Base-by-base conservation (phyloP, 495 filamentous ascomycete species). In the Rusavskia elegans region DNA sequence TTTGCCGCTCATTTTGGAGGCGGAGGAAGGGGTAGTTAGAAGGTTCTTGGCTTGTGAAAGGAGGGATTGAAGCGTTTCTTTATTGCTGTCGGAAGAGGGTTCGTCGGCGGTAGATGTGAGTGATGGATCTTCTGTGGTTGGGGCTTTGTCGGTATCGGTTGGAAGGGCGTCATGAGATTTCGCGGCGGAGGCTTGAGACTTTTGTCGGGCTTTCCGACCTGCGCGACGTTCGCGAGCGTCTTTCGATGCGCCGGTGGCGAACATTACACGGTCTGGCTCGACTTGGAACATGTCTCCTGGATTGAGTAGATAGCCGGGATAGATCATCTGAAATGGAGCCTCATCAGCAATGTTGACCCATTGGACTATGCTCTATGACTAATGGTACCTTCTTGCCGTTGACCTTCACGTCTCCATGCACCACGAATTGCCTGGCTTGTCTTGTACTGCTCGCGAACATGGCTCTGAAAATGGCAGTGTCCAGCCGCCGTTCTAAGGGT, bases 261-360 rank as follows among this genome's bases (percentile, higher is more conserved):
- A 85, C 67, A 98, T 74, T 30, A 97, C 93, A 53, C 80, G 79
- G 6, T 92, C 87, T 40, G 82, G 76, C 8, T 95, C 84, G 61
- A 98, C 93, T 61, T 90, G 85, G 76, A 97, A 98, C 74, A 98
- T 84, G 63, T 98, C 92, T 46, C 92, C 92, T 10, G 92, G 92
- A 67, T 98, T 98, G 27, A 98, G 82, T 61, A 89, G 84, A 68
- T 97, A 98, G 55, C 87, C 82, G 1, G 92, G 89, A 63, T 95
- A 82, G 45, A 72, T 76, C 85, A 97, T 94, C 92, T 96, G 59
- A 27, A 53, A 6, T 54, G 36, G 23, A 29, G 13, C 32, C 2
- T 11, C 9, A 32, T 36, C 37, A 54, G 40, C 51, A 35, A n/a
- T 23, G 19, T 38, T 51, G 9, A 55, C 32, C 35, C 25, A 32